Base-by-base conservation (phyloP, 75 land plant species). In the Cunninghamia lanceolata region DNA sequence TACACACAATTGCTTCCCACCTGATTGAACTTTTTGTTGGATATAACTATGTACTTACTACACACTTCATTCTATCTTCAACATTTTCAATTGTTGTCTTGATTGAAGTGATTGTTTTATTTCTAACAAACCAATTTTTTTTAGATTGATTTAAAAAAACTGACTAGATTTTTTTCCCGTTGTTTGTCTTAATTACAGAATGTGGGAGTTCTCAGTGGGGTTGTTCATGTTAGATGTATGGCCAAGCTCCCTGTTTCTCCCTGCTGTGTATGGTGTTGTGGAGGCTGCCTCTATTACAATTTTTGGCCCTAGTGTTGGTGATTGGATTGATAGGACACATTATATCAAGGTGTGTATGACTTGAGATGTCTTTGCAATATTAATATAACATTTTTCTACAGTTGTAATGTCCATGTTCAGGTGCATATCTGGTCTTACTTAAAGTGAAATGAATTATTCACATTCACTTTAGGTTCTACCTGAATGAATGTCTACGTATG, bases 141-240 rank as follows among this genome's bases (percentile, higher is more conserved):
- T 46, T 39, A 47, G 63, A 83, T 83, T 52, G 83, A 82, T 10
- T 52, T 39, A 66, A 25, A 28, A 35, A 32, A 25, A 19, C 21
- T 38, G 13, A 21, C 21, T 83, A 0, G 15, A 34, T 2, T 47
- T 56, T 39, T 87, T 76, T 25, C 10, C 13, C 50, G 3, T 9
- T 47, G 47, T 13, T 83, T 35, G 38, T 54, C 9, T 88, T 10
- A 30, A 52, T 79, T 56, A 39, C 95, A 98, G 99, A 82, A 98
- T 95, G 98, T 98, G 99, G 99, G 99, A 98, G 82, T 98, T 98
- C 83, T 93, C 96, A 53, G 99, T 98, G 56, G 95, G 94, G 16
- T 83, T 98, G 82, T 94, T 96, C 86, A 98, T 98, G 99, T 91
- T 98, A 46, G 88, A 87, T 75, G 85, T 96, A 17, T 98, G 98